Percentiles rank a stretch among this genome's conserved stretches.
Conservation (phyloP, 2,329 filamentous ascomycete species). For the Ophiostoma quercus region DNA sequence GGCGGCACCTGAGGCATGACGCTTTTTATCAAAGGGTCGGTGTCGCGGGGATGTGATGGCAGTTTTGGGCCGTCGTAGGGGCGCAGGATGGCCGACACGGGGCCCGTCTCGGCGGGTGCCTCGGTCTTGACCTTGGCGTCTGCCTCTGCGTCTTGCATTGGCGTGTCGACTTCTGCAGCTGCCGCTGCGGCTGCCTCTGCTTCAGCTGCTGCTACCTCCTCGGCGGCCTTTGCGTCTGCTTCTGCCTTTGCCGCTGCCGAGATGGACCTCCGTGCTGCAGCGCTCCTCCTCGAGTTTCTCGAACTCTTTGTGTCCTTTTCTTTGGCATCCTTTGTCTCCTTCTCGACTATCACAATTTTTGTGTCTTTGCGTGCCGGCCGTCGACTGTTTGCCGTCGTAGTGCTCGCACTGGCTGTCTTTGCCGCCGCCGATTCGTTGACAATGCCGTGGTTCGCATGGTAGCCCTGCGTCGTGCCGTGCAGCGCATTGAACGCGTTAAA, state of each 20-base stretch:
- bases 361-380: conserved; percentile 19
- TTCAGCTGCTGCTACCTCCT: neutral
- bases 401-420: conserved; percentile 2
- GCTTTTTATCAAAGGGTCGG: conserved; percentile 54
- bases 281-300: neutral
- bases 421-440: conserved; percentile 10
- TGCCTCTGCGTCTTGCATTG: conserved; percentile 39
- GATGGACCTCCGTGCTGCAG: conserved; percentile 13
- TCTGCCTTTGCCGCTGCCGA: conserved; percentile 15
- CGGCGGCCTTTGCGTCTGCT: neutral
- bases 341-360: conserved; percentile 6
- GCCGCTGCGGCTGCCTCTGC: conserved; percentile 6
- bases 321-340: neutral
- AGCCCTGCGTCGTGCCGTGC: conserved; percentile 34
- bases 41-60: conserved; percentile 44
- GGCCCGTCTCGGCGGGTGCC: neutral
- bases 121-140: conserved; percentile 3
- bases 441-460: conserved; percentile 28
- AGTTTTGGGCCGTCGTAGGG: conserved; percentile 34
- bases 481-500: conserved; percentile 60
- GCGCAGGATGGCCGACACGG: conserved; percentile 35
- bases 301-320: neutral
- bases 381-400: conserved; percentile 8
- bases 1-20: conserved; percentile 54
- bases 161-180: conserved; percentile 32